Evolutionary conservation across 139 green algal genomes (phyloP), one percentile per base, ranked within the genome.

Genomic region (Zygnema cylindricum): DNA sequence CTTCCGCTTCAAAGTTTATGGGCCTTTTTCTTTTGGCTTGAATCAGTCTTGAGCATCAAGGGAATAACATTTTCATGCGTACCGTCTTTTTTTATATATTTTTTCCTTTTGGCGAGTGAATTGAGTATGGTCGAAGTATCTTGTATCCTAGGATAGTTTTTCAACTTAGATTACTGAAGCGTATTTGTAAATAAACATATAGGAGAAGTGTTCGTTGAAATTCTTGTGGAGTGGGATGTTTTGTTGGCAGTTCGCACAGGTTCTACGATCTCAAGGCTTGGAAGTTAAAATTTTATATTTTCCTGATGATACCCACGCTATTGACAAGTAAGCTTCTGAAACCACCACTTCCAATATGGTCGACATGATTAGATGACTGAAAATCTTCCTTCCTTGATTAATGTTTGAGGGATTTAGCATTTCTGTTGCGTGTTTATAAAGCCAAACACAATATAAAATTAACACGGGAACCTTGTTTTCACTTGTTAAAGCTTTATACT

Each of bases 261-360:
- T 93, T 11, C 91, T 98, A 42, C 73, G 85, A 73, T 89, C 88
- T 0, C 76, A 89, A 30, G 77, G 55, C 2, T 86, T 93, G 40
- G 92, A 90, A 1, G 86, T 92, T 0, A 87, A 86, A 41, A 85
- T 96, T 33, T 78, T 97, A 1, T 91, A 96, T 0, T 98, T 98
- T 89, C 94, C 95, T 0, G 94, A 98, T 75, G 96, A 98, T 89
- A 93, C 76, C 0, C 96, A 98, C 86, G 94, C 93, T 0, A 91
- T 98, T 79, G 95, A 77, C 39, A 90, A 86, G 86, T 87, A 35
- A 90, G 86, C 0, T 32, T 35, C 43, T 25, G 33, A 35, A 78
- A 78, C 42, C 63, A 43, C 35, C 32, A 73, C 30, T 1, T 82
- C 21, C 38, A 30, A 36, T 75, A 25, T 25, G n/a, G 35, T n/a